These are phyloP conservation scores for Aureobasidium sp. DNA, from an alignment of 2,329 filamentous ascomycete species.

Conservation along the genomic window DNA sequence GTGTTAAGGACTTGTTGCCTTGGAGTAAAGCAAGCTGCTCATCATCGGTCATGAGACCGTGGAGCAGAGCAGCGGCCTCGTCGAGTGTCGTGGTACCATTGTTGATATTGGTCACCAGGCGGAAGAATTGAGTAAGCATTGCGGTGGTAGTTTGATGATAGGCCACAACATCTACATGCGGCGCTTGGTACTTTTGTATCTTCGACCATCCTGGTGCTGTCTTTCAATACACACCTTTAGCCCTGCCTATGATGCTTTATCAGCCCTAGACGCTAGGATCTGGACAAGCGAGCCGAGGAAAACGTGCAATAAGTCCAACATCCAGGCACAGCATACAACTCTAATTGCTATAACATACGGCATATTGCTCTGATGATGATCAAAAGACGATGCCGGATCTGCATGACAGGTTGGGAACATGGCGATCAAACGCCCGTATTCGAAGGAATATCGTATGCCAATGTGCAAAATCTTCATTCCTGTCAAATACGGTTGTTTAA, in stretches of 20 bases:
- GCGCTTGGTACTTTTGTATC: background rate
- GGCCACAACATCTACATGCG: background rate
- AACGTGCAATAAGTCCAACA: background rate
- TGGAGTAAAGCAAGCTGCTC: conserved; percentile 6
- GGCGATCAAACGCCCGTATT: too few relatives aligned
- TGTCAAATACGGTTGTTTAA: background rate
- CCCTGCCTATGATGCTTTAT: background rate
- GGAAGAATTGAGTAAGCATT: background rate
- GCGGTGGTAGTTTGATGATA: background rate
- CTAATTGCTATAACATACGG: background rate
- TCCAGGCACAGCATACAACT: background rate
- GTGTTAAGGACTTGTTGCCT: background rate
- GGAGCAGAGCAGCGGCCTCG: background rate
- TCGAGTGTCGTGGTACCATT: background rate
- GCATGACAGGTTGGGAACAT: background rate
- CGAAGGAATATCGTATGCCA: background rate
- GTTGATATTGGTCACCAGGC: background rate
- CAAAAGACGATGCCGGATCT: background rate
- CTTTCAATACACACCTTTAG: background rate
- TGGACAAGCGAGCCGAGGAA: background rate
- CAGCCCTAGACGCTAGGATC: background rate
- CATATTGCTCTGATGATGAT: background rate
- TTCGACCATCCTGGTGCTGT: background rate
- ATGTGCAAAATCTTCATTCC: background rate
- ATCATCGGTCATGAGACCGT: background rate